These are phyloP conservation scores for Pseudocercospora fijiensis DNA, from an alignment of 2,329 filamentous ascomycete genomes.

Conservation along the genomic window DNA sequence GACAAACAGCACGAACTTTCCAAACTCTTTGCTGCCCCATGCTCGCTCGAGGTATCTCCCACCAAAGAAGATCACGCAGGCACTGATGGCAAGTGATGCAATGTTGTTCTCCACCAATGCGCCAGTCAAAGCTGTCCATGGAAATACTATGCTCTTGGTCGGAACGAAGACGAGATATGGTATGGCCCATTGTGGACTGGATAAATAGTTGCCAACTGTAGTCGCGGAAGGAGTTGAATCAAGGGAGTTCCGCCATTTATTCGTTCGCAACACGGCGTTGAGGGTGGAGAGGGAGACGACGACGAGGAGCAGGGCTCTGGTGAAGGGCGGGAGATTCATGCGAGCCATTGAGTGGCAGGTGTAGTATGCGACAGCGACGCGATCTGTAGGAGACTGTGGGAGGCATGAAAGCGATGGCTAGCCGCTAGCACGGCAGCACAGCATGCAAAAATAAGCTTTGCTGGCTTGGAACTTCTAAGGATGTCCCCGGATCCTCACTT, in stretches of 20 bases:
- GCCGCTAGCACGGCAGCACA: background rate
- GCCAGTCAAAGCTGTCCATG: slow-evolving; percentile 86
- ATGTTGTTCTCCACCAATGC: slow-evolving; percentile 92
- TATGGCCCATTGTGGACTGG: slow-evolving; percentile 42
- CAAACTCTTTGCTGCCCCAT: slow-evolving; percentile 89
- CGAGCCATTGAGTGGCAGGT: slow-evolving; percentile 45
- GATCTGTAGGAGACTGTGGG: background rate
- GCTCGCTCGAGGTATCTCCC: slow-evolving; percentile 93
- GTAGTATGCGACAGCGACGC: slow-evolving; percentile 10
- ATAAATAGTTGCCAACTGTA: slow-evolving; percentile 38
- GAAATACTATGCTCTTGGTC: slow-evolving; percentile 77
- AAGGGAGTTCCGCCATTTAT: slow-evolving; percentile 55
- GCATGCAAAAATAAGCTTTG: background rate
- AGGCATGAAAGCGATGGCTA: background rate
- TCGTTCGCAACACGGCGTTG: slow-evolving; percentile 74
- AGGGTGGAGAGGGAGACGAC: slow-evolving; percentile 77
- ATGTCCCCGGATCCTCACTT: background rate
- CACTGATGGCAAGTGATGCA: slow-evolving; percentile 76
- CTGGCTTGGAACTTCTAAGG: too few relatives aligned
- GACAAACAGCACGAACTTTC: slow-evolving; percentile 79
- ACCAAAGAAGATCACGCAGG: slow-evolving; percentile 80
- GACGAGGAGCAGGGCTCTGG: slow-evolving; percentile 73
- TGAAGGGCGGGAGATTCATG: slow-evolving; percentile 90
- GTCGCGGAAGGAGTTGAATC: slow-evolving; percentile 28
- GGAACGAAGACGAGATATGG: slow-evolving; percentile 88